Evolutionary conservation across 1,139 yeast genomes (phyloP).

Genomic region (Torulaspora pretoriensis): DNA sequence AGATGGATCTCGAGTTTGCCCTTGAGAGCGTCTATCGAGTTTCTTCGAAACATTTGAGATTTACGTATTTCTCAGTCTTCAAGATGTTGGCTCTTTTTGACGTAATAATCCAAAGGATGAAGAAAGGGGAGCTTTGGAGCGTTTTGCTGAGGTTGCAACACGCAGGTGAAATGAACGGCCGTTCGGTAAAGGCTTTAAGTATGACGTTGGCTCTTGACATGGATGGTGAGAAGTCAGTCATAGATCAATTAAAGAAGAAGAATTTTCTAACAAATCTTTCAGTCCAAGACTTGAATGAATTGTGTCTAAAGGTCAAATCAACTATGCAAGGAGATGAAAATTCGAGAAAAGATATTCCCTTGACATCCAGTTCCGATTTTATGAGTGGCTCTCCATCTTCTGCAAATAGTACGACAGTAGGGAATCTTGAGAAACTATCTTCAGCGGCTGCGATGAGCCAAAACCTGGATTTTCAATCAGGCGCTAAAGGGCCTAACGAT

Average conservation of each 20-base stretch:
- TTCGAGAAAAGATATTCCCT: background rate
- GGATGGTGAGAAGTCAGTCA: slow-evolving; percentile 14
- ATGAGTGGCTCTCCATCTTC: background rate
- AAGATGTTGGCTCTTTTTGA: slow-evolving; percentile 34
- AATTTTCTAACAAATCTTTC: slow-evolving; percentile 16
- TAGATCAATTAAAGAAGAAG: slow-evolving; percentile 18
- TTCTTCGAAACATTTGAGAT: slow-evolving; percentile 28
- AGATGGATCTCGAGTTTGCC: slow-evolving; percentile 21
- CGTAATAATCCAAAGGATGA: slow-evolving; percentile 26
- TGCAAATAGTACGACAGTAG: slow-evolving; percentile 3
- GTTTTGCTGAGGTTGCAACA: slow-evolving; percentile 23
- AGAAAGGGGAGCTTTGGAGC: slow-evolving; percentile 28
- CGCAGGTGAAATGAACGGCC: slow-evolving; percentile 16
- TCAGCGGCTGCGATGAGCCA: slow-evolving; percentile 22
- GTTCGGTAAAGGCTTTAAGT: slow-evolving; percentile 19
- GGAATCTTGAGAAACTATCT: slow-evolving; percentile 20
- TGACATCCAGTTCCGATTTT: background rate
- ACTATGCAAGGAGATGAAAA: slow-evolving; percentile 1
- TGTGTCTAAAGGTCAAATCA: slow-evolving; percentile 15
- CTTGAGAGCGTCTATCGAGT: slow-evolving; percentile 24
- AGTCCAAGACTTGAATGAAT: slow-evolving; percentile 11
- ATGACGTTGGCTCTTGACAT: slow-evolving; percentile 22
- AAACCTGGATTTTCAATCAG: slow-evolving; percentile 16
- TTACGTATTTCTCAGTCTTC: slow-evolving; percentile 33
- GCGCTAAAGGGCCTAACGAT: background rate